A percentile compares a stretch with the other conserved stretches of the same genome.
Evolutionary conservation across 192 early-diverging fungal genomes (phyloP).

Genomic region (Coemansia sp.): DNA sequence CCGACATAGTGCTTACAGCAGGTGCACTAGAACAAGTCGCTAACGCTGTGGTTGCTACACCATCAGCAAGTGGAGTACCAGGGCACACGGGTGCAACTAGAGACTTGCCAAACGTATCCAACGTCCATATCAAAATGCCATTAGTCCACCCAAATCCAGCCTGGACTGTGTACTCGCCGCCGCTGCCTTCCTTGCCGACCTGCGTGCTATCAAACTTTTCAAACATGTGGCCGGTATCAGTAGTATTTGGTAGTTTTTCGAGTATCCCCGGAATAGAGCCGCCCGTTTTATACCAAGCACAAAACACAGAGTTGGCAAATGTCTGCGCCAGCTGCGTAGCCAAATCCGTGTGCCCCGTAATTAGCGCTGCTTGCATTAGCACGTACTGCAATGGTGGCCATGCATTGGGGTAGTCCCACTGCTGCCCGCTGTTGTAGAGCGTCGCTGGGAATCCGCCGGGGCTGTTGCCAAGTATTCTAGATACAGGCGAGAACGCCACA

Average conservation of each 20-base stretch:
- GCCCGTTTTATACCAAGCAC: conserved; percentile 68
- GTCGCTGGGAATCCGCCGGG: conserved; percentile 67
- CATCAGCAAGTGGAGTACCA: background rate
- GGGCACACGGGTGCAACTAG: conserved; percentile 29
- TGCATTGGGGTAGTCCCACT: conserved; percentile 73
- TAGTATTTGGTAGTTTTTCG: conserved; percentile 28
- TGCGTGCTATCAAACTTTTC: conserved; percentile 67
- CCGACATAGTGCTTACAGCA: background rate
- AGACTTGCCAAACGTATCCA: conserved; percentile 48
- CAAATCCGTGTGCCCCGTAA: conserved; percentile 3
- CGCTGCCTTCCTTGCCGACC: conserved; percentile 57
- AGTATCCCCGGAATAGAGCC: conserved; percentile 57
- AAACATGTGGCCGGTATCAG: conserved; percentile 68
- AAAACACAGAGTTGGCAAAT: conserved; percentile 60
- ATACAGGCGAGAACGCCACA: conserved; percentile 48
- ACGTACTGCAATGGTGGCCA: conserved; percentile 70
- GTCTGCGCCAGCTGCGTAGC: conserved; percentile 52
- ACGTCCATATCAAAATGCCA: conserved; percentile 64
- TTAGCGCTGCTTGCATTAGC: conserved; percentile 53
- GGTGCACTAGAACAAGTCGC: background rate
- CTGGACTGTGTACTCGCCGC: conserved; percentile 71
- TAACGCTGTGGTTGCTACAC: background rate
- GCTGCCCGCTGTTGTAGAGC: conserved; percentile 57
- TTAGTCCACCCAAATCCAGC: conserved; percentile 80
- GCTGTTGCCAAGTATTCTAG: conserved; percentile 32